phyloP scores from a whole-genome alignment of 139 green algal genomes.

The Auxenochlorella pyrenoidosa region DNA sequence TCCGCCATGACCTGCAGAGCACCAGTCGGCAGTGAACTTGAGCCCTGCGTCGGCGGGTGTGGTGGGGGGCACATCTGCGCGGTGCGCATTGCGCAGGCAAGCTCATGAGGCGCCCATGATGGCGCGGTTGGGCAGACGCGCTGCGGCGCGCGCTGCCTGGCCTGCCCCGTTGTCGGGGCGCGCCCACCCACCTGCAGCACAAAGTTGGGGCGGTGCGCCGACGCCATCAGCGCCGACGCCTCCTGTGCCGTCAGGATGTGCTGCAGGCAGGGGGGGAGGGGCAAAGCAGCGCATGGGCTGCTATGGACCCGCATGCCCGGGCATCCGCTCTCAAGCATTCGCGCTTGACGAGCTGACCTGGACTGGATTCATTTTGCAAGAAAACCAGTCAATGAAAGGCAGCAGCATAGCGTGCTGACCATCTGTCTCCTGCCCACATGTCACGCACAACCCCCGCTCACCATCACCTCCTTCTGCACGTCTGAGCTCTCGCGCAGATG shows the following conservation, averaged over 20 bases:
- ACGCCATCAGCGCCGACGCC: constrained; percentile 18
- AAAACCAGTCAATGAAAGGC: no score
- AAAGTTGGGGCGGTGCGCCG: constrained; percentile 50
- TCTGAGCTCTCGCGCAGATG: constrained; percentile 28
- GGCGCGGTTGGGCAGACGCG: background rate
- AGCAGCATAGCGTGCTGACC: background rate
- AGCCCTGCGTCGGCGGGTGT: no score
- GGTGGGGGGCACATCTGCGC: no score
- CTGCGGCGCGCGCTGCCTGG: background rate
- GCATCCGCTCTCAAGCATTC: background rate
- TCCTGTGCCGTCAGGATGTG: constrained; percentile 45
- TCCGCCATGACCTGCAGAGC: constrained; percentile 33
- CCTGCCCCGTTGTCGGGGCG: background rate
- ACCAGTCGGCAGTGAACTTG: background rate
- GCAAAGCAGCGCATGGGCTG: background rate
- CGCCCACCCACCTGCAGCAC: constrained; percentile 29
- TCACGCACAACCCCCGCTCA: background rate
- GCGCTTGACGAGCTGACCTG: no score
- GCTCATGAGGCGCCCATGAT: no score
- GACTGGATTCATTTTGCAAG: no score
- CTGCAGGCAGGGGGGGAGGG: constrained; percentile 15
- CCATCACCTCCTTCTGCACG: constrained; percentile 8
- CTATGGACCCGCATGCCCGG: background rate
- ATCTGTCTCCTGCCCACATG: background rate
- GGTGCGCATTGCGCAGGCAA: no score